Evolutionary conservation across 495 filamentous ascomycete species (phyloP), one percentile per base, ranked within the genome.

Genomic region (Hypoxylon fuscum): DNA sequence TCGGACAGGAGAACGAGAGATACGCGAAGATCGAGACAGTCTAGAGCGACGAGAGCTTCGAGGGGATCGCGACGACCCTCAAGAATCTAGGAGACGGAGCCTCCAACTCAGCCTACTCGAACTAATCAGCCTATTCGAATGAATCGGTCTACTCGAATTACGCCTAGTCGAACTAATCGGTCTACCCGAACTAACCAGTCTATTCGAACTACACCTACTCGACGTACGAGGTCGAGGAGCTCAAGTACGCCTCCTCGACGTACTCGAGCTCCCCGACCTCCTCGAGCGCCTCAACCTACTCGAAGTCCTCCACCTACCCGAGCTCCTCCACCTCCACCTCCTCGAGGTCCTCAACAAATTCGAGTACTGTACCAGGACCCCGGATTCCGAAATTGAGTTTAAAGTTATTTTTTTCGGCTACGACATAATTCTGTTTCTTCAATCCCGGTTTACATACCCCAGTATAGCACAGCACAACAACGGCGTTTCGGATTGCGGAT

Each of bases 1-100:
- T 75, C 74, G 21, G 76, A 76, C 38, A 66, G 72, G 41, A 72
- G 72, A 63, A 72, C 76, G 32, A 68, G 75, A 61, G 59, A 66
- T 35, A 66, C 76, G 41, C 58, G 74, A 57, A 68, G 68, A 18
- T 72, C 73, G 14, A 59, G 67, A 27, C 31, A 48, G 4, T 68
- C 69, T 9, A 51, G 69, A 55, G 57, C 10, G 2, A 67, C 69
- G 29, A 68, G 68, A 49, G 51, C 34, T 35, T 66, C 63, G 25
- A 66, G 68, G 23, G 46, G 38, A 0, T 66, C 69, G 18, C 43
- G 69, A 40, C 62, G 62, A 6, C 62, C 52, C 23, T 68, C 67
- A 50, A 54, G 67, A 50, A 17, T 45, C 20, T 59, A 41, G 32
- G 45, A 57, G 49, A 32, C 17, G 17, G 22, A 40, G 32, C 41